Evolutionary conservation across 139 green algal genomes (phyloP).

Genomic region (Zygnema circumcarinatum): DNA sequence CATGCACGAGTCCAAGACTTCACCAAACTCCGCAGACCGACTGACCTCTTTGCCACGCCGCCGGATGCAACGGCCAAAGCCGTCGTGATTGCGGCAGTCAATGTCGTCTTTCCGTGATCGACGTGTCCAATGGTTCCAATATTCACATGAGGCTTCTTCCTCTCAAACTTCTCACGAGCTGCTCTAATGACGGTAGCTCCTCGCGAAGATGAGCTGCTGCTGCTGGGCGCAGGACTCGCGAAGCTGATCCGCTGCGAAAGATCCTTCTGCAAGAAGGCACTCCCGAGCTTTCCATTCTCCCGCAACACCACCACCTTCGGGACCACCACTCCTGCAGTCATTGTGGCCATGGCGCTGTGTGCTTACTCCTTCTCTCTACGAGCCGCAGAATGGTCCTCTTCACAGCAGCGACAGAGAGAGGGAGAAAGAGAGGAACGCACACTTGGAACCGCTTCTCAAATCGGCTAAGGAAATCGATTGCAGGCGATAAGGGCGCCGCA

Average conservation of each 20-base stretch:
- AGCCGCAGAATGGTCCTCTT: too few relatives aligned
- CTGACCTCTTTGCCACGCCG: constrained; percentile 65
- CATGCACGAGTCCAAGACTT: too few relatives aligned
- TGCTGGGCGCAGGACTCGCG: neutral
- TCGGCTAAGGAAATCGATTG: too few relatives aligned
- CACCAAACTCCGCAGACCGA: too few relatives aligned
- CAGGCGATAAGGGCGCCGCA: too few relatives aligned
- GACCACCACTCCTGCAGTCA: neutral
- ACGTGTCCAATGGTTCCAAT: constrained; percentile 98
- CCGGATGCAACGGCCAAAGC: constrained; percentile 83
- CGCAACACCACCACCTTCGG: neutral
- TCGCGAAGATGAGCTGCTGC: neutral
- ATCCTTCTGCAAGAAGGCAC: neutral
- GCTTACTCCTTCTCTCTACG: too few relatives aligned
- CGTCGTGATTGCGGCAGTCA: constrained; percentile 79
- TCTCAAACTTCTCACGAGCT: constrained; percentile 72
- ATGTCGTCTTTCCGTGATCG: constrained; percentile 97
- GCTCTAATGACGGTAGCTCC: constrained; percentile 1
- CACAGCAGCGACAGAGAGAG: too few relatives aligned
- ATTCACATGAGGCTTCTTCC: constrained; percentile 95
- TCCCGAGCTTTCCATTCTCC: neutral
- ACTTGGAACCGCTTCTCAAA: too few relatives aligned
- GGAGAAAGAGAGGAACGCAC: too few relatives aligned
- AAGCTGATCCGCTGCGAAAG: neutral
- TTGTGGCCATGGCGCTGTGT: neutral